Evolutionary conservation across 2,329 filamentous ascomycete genomes (phyloP), one percentile per base, ranked within the genome.

Genomic region (Blastomyces percursus): DNA sequence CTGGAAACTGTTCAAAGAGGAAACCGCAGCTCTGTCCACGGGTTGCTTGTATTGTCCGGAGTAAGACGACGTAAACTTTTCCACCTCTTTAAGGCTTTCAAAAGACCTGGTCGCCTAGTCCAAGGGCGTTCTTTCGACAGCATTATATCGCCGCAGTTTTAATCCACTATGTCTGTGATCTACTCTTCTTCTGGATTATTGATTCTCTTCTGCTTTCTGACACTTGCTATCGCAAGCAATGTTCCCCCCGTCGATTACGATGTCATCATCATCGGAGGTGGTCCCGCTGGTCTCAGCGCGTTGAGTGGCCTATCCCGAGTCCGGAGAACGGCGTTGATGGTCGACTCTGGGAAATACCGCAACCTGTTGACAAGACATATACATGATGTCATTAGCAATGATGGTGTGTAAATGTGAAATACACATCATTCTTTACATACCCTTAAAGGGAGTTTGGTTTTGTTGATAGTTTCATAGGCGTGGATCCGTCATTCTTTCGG

Each of bases 351-450:
- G 14, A 74, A 78, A 38, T 86, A 86, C 66, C 80, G 84, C 60
- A 86, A 86, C 68, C 76, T 61, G 1, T 73, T 77, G 0, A 86
- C 84, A 0, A 73, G 83, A 16, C 79, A 84, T 65, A 81, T 85
- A 77, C 84, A 86, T 71, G 84, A 86, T 69, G 80, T 86, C 0
- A 75, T 85, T 32, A 83, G 83, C 2, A 82, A 79, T 62, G 84
- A 86, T 60, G 84, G 84, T 84, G 68, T 9, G 65, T 69, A 55
- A 19, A 12, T 50, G 8, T 1, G 21, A 6, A 11, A 24, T 24
- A 2, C 21, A 27, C 11, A 14, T 9, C 9, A 50, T 21, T 11
- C 7, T 3, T 19, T n/a, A 9, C 54, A 21, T 40, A 42, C 30
- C 12, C 16, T 5, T 42, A 14, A 42, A 19, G 14, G 40, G 14